Evolutionary conservation across 108 stramenopile species (phyloP).

Genomic region (Nitzschia putrida): DNA sequence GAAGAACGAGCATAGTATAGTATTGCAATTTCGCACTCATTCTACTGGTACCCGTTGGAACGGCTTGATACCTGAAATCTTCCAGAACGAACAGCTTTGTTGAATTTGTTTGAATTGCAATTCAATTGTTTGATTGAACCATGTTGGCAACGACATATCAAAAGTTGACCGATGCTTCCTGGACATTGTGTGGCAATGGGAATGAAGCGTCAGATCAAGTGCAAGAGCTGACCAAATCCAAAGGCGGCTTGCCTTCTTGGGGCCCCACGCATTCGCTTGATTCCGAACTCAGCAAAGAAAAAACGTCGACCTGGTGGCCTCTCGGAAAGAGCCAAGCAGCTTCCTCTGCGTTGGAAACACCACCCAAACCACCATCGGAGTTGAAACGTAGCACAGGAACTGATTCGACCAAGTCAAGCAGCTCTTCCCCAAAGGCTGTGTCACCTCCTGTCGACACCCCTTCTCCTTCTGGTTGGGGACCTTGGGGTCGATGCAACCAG

Average conservation of each 20-base stretch:
- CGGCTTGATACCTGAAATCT: too few relatives aligned
- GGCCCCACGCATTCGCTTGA: constrained; percentile 39
- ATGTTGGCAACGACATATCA: constrained; percentile 8
- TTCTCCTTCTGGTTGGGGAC: too few relatives aligned
- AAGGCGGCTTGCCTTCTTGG: constrained; percentile 14
- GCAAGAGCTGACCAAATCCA: constrained; percentile 16
- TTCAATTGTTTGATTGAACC: background rate
- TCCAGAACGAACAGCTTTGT: background rate
- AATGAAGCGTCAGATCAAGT: background rate
- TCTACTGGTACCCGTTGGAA: too few relatives aligned
- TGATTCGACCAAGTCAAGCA: constrained; percentile 29
- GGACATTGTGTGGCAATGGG: constrained; percentile 5
- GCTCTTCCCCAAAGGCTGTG: constrained; percentile 17
- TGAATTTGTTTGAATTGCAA: background rate
- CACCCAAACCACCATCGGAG: background rate
- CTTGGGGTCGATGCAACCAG: constrained; percentile 14
- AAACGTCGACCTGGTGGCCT: background rate
- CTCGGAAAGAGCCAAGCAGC: constrained; percentile 3
- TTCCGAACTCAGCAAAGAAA: constrained; percentile 20
- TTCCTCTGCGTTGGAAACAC: background rate
- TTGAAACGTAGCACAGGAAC: constrained; percentile 18
- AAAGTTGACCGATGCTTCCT: constrained; percentile 6
- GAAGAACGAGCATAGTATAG: too few relatives aligned
- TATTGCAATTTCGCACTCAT: too few relatives aligned
- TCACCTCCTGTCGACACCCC: constrained; percentile 5